Evolutionary conservation across 352 stramenopile genomes (phyloP), one percentile per base, ranked within the genome.

Genomic region (Pythium angustatum): DNA sequence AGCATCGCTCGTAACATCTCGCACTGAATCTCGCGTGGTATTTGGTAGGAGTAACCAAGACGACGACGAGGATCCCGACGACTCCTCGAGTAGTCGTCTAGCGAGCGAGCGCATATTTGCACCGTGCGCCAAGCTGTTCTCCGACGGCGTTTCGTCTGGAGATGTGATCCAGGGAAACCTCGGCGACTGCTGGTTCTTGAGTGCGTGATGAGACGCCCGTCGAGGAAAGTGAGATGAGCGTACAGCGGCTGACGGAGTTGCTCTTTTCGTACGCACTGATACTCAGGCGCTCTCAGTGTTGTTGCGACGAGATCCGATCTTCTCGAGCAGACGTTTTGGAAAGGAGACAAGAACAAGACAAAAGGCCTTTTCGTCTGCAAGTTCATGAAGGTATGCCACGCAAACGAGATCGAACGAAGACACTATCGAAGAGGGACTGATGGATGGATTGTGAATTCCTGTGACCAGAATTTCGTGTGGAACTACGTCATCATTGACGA

Each of bases 401-500:
- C 6, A 22, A 7, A 22, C 15, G n/a, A n/a, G n/a, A n/a, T n/a
- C n/a, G n/a, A n/a, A n/a, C n/a, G n/a, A n/a, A n/a, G n/a, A n/a
- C n/a, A n/a, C n/a, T n/a, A n/a, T n/a, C n/a, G n/a, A n/a, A 44
- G 38, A 41, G 19, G 12, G 34, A 15, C 34, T 44, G 36, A 21
- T 9, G 15, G 40, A 26, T n/a, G 5, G 26, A 41, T 36, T 49
- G 1, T 59, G 22, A 47, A 38, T 19, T 40, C 27, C 6, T 40
- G 10, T 19, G 21, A 11, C 36, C 40, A 94, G 86, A 94, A 98
- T 59, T 96, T 90, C 60, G 78, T 85, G 0, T 96, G 90, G 87
- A 78, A 93, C 53, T 98, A 96, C 64, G 91, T 98, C n/a, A 81
- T 98, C 22, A 88, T 98, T 26, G 91, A 98, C 53, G 91, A 98